phyloP scores from a whole-genome alignment of 2,329 filamentous ascomycete genomes.

The Metarhizium album region DNA sequence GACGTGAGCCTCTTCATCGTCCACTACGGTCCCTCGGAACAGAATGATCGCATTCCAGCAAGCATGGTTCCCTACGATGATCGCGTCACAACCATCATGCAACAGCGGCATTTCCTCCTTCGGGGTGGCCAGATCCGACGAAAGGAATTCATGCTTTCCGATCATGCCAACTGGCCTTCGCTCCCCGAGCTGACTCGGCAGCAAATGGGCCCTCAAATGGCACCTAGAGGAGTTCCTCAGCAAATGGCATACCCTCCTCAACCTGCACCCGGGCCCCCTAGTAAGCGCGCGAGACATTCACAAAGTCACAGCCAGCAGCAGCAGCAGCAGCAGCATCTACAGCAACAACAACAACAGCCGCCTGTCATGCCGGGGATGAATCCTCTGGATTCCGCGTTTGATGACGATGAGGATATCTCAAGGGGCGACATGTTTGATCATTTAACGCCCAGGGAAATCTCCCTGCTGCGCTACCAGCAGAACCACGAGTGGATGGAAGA shows the following conservation, averaged over 20 bases:
- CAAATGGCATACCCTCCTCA: constrained; percentile 53
- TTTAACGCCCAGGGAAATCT: constrained; percentile 81
- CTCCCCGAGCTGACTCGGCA: constrained; percentile 49
- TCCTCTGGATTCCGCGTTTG: constrained; percentile 40
- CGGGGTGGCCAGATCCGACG: constrained; percentile 70
- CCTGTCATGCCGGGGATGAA: constrained; percentile 26
- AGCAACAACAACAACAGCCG: background rate
- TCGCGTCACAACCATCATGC: constrained; percentile 49
- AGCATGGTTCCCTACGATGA: constrained; percentile 54
- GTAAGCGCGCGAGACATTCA: constrained; percentile 42
- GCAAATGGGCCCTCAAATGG: constrained; percentile 38
- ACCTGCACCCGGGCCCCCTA: constrained; percentile 36
- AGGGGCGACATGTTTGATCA: constrained; percentile 84
- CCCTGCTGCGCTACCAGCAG: constrained; percentile 75
- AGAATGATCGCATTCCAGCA: constrained; percentile 60
- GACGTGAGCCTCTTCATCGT: constrained; percentile 85
- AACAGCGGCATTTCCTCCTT: constrained; percentile 54
- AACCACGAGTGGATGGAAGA: constrained; percentile 99
- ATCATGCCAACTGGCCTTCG: constrained; percentile 81
- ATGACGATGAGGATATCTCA: constrained; percentile 84
- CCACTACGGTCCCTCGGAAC: constrained; percentile 74
- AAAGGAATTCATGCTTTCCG: constrained; percentile 91
- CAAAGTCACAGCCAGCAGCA: constrained; percentile 28
- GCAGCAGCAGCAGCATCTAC: background rate
- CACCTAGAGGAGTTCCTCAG: constrained; percentile 41